These are phyloP conservation scores for Phycomyces blakesleeanus DNA, from an alignment of 192 early-diverging fungal species.

Conservation along the genomic window DNA sequence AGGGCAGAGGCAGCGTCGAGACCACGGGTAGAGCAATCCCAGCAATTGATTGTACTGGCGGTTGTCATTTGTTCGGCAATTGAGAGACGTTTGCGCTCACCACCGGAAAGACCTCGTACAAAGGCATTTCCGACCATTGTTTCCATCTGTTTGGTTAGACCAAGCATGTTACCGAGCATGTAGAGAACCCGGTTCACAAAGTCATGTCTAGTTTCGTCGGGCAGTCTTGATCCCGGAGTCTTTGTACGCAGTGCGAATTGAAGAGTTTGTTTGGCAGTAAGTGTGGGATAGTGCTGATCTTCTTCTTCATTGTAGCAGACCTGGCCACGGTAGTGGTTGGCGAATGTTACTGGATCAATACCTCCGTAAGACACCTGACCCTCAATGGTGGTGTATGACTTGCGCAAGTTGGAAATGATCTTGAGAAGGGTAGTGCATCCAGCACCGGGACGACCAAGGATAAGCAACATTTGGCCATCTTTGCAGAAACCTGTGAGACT, in stretches of 20 bases:
- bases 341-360: slow-evolving; percentile 57
- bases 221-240: slow-evolving; percentile 53
- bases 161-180: slow-evolving; percentile 49
- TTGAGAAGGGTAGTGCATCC: slow-evolving; percentile 66
- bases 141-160: slow-evolving; percentile 56
- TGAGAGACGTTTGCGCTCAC: slow-evolving; percentile 74
- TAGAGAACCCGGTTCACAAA: slow-evolving; percentile 48
- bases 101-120: slow-evolving; percentile 73
- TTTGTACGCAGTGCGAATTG: slow-evolving; percentile 75
- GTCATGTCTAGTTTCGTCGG: slow-evolving; percentile 43
- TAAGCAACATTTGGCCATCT: slow-evolving; percentile 71
- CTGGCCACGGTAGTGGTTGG: slow-evolving; percentile 63
- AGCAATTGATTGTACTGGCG: slow-evolving; percentile 51
- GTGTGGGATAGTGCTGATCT: slow-evolving; percentile 74
- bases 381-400: slow-evolving; percentile 44
- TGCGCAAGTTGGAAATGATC: slow-evolving; percentile 54
- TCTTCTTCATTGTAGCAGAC: slow-evolving; percentile 81
- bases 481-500: slow-evolving; percentile 61
- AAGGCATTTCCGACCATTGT: slow-evolving; percentile 78
- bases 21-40: slow-evolving; percentile 67
- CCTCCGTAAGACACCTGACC: slow-evolving; percentile 69
- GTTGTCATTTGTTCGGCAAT: slow-evolving; percentile 75
- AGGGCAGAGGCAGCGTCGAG: slow-evolving; percentile 79
- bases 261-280: slow-evolving; percentile 78
- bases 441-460: slow-evolving; percentile 68